These are phyloP conservation scores for Marasmius oreades DNA, from an alignment of 1,284 basidiomycete species.

Conservation along the genomic window DNA sequence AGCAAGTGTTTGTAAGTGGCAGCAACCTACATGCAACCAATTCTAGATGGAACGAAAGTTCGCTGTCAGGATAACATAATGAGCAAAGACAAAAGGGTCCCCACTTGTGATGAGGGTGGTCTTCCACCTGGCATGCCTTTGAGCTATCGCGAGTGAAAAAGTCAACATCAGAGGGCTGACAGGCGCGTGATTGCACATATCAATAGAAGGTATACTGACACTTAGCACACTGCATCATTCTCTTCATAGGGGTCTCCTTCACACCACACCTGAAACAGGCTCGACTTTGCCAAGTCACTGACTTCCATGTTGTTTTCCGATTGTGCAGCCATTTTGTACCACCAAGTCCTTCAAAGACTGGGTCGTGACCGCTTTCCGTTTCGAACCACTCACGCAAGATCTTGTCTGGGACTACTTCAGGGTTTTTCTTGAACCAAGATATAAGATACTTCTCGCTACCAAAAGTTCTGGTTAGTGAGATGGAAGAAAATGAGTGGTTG, in stretches of 20 bases:
- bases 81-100: too few species aligned
- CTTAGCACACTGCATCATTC: constrained; percentile 10
- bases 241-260: constrained; percentile 8
- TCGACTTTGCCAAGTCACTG: constrained; percentile 6
- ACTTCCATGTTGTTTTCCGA: constrained; percentile 9
- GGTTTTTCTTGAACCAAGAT: background rate
- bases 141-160: too few species aligned
- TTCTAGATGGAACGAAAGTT: background rate
- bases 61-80: too few species aligned
- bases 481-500: too few species aligned
- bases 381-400: background rate
- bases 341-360: constrained; percentile 12
- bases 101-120: constrained; percentile 15
- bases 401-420: background rate
- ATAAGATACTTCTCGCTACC: background rate
- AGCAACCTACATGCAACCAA: background rate
- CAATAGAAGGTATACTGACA: constrained; percentile 18
- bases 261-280: constrained; percentile 12
- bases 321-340: constrained; percentile 13
- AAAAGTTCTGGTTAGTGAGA: too few species aligned
- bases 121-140: constrained; percentile 9
- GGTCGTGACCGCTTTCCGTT: background rate
- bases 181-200: too few species aligned
- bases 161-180: too few species aligned
- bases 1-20: background rate